A percentile compares a stretch with the other conserved stretches of the same genome.
phyloP scores from a whole-genome alignment of 2,329 filamentous ascomycete genomes.

The Decorospora gaudefroyi region DNA sequence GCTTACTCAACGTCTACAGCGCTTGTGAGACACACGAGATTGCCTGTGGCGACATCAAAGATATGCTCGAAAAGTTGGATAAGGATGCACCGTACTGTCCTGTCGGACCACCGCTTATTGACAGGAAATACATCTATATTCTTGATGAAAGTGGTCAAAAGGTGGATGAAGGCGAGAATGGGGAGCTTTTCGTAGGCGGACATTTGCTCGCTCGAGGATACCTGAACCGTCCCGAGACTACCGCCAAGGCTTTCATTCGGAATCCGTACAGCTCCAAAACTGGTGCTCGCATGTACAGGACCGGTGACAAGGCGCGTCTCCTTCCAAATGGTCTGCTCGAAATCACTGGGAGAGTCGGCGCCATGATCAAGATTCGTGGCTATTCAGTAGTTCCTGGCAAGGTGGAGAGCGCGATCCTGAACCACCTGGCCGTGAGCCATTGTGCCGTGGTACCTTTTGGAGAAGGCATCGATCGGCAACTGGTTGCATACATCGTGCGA shows the following conservation, averaged over 20 bases:
- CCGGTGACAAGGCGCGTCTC: slow-evolving; percentile 71
- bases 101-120: slow-evolving; percentile 70
- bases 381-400: slow-evolving; percentile 79
- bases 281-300: slow-evolving; percentile 73
- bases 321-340: slow-evolving; percentile 71
- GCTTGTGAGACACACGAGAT: slow-evolving; percentile 82
- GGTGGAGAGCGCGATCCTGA: slow-evolving; percentile 72
- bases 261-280: slow-evolving; percentile 65
- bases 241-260: slow-evolving; percentile 69
- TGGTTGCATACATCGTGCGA: slow-evolving; percentile 76
- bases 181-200: slow-evolving; percentile 79
- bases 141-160: slow-evolving; percentile 69
- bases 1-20: slow-evolving; percentile 79
- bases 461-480: slow-evolving; percentile 73
- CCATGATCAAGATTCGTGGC: slow-evolving; percentile 80
- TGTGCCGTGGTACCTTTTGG: slow-evolving; percentile 75
- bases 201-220: slow-evolving; percentile 74
- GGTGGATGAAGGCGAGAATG: slow-evolving; percentile 64
- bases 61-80: slow-evolving; percentile 62
- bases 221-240: slow-evolving; percentile 77
- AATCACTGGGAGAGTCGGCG: slow-evolving; percentile 74
- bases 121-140: slow-evolving; percentile 69
- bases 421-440: slow-evolving; percentile 69
- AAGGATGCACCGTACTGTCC: slow-evolving; percentile 70
- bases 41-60: slow-evolving; percentile 73